These are phyloP conservation scores for Diplodia mutila DNA, from an alignment of 2,329 filamentous ascomycete species.

Conservation along the genomic window DNA sequence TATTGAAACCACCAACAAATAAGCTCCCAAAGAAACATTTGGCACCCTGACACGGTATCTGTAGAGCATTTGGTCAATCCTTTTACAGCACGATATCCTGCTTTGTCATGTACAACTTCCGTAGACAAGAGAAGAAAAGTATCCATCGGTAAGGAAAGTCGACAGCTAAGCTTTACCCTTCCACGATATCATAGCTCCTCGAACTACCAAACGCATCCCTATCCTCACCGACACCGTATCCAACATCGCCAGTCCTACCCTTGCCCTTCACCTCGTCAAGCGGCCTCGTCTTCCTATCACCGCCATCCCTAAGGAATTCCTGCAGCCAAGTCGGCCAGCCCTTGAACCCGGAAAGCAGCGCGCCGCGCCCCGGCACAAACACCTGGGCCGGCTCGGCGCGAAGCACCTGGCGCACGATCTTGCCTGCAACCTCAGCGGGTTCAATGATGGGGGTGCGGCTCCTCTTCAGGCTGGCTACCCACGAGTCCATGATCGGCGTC, in stretches of 20 bases:
- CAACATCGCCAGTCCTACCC: constrained; percentile 5
- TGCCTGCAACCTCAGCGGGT: constrained; percentile 32
- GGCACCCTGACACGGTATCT: too few species aligned
- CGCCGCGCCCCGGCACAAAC: constrained; percentile 31
- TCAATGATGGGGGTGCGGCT: constrained; percentile 30
- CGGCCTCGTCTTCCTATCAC: background rate
- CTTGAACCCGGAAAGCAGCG: constrained; percentile 28
- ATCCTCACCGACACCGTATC: background rate
- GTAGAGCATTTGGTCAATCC: too few species aligned
- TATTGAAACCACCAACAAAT: too few species aligned
- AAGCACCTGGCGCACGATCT: constrained; percentile 35
- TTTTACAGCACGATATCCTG: too few species aligned
- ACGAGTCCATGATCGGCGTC: constrained; percentile 34
- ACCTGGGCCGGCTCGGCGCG: constrained; percentile 33
- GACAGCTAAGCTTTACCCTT: background rate
- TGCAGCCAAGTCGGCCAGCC: constrained; percentile 35
- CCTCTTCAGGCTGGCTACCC: constrained; percentile 28
- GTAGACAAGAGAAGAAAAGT: too few species aligned
- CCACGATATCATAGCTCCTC: constrained; percentile 17
- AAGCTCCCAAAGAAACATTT: too few species aligned
- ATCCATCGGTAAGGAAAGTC: background rate
- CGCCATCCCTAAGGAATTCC: constrained; percentile 29
- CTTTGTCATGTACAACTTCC: too few species aligned
- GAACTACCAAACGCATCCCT: background rate
- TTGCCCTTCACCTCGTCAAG: constrained; percentile 10